These are phyloP conservation scores for Clathrus columnatus DNA, from an alignment of 768 basidiomycete genomes.

Conservation along the genomic window DNA sequence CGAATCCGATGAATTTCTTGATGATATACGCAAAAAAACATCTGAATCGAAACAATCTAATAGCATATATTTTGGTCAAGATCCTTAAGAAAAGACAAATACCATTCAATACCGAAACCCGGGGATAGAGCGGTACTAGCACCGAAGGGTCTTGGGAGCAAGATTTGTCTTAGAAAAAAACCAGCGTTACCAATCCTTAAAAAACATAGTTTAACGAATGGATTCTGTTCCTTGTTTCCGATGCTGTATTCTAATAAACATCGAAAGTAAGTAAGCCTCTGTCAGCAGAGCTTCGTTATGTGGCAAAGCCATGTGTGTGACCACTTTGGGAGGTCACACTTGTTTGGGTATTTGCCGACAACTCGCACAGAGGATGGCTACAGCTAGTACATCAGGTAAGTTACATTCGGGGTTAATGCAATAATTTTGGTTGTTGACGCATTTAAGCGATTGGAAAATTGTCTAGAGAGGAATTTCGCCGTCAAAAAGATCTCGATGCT, in stretches of 20 bases:
- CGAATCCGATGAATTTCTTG: not conserved
- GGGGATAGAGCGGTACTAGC: not conserved
- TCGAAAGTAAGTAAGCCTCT: too few species aligned
- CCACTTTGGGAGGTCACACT: not conserved
- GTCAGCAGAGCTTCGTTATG: too few species aligned
- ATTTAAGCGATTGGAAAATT: constrained; percentile 59
- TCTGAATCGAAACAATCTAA: not conserved
- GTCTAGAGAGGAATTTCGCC: constrained; percentile 88
- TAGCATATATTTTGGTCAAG: not conserved
- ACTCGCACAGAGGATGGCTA: constrained; percentile 9
- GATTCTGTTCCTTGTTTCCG: too few species aligned
- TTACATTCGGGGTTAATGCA: not conserved
- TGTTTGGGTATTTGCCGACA: not conserved
- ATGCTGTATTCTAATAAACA: too few species aligned
- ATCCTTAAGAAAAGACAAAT: not conserved
- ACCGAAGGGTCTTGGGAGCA: not conserved
- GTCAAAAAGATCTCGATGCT: constrained; percentile 95
- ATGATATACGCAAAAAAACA: not conserved
- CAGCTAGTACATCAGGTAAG: constrained; percentile 17
- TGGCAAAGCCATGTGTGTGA: too few species aligned
- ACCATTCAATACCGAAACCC: too few species aligned
- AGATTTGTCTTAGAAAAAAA: too few species aligned
- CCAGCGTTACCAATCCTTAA: too few species aligned
- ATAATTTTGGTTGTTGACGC: not conserved
- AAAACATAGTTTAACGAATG: too few species aligned